Base-by-base conservation (phyloP, 2,329 filamentous ascomycete genomes). In the Penicillium sp. region DNA sequence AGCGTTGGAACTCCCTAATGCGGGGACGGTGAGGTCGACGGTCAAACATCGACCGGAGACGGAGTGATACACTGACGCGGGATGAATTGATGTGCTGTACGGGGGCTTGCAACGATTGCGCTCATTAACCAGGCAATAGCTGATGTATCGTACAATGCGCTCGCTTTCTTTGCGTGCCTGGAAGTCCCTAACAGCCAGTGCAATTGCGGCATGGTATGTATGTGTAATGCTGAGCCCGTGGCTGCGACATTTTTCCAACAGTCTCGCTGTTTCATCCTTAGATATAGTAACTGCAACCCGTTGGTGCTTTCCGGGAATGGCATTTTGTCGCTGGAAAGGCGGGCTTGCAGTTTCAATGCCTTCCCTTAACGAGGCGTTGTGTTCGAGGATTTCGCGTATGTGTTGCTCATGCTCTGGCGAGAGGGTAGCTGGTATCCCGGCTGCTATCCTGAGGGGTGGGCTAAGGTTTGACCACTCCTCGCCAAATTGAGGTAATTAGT, bases 121-220 rank as follows among this genome's bases (percentile, higher is more conserved):
- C 35, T 73, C 69, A n/a, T 73, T 71, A 2, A 71, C 66, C 2
- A 72, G 56, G 12, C 60, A 61, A 37, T 73, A 71, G 55, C 60
- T 71, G 45, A 72, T 64, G 42, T 71, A 73, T 17, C 70, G 63
- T 10, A 73, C 65, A 8, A 28, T 66, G 12, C 70, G 60, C 13
- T 53, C 44, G n/a, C 0, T 26, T 2, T 0, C 42, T 24, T 24
- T 61, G 56, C 44, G 50, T 22, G 63, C 58, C 26, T 70, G 70
- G 1, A 65, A 6, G 37, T 68, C 68, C 0, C 66, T 63, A 19
- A 73, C 59, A 13, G 61, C 40, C 12, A 69, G 45, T 1, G 66
- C 70, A 24, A 70, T 64, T 9, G 67, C 68, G 6, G 70, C 65
- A 47, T 73, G 70, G 51, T 73, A 73, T 0, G 65, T 68, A 53